phyloP scores from a whole-genome alignment of 2,329 filamentous ascomycete species.

The Beauveria sp. region DNA sequence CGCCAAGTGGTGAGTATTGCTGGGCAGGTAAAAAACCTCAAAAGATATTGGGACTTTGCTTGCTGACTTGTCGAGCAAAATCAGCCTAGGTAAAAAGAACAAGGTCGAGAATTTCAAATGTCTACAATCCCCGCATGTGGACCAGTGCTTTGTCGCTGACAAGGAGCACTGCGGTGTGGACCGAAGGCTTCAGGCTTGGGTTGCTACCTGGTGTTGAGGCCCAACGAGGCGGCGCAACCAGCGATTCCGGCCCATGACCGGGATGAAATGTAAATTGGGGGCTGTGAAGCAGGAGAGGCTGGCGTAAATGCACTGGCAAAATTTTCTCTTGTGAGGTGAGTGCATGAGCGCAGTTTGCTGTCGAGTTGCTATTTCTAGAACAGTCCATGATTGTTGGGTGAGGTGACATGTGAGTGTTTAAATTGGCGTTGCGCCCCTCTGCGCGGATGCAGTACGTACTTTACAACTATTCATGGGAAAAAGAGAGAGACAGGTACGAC shows the following conservation, averaged over 20 bases:
- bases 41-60: neutral
- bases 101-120: no score
- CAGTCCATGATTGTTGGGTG: neutral
- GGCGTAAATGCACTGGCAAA: neutral
- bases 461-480: no score
- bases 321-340: neutral
- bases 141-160: neutral
- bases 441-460: neutral
- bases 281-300: neutral
- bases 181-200: neutral
- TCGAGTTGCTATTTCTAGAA: neutral
- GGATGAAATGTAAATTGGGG: neutral
- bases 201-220: slow-evolving; percentile 6
- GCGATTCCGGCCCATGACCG: neutral
- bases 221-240: slow-evolving; percentile 5
- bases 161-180: neutral
- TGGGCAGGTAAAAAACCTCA: neutral
- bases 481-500: neutral
- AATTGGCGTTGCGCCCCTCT: neutral
- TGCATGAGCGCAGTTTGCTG: neutral
- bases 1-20: neutral
- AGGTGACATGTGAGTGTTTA: neutral
- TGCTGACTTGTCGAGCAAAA: no score
- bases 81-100: no score
- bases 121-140: neutral